Percentiles rank a stretch among this genome's conserved stretches.
These are phyloP conservation scores for Vaccinium myrtillus DNA, from an alignment of 148 eudicot species.

Conservation along the genomic window DNA sequence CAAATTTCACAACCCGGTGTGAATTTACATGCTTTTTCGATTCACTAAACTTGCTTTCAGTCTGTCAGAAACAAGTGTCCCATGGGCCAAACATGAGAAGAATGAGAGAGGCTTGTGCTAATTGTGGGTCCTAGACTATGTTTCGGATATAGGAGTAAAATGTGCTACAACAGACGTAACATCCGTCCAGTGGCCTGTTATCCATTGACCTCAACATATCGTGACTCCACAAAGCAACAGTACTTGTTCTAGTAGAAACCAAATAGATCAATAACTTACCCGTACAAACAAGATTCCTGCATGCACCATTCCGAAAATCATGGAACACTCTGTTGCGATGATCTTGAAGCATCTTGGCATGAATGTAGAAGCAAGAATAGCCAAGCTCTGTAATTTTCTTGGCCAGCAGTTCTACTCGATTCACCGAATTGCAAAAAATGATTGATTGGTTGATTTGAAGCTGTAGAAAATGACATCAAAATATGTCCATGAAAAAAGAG, in stretches of 20 bases:
- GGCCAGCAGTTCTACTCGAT: conserved; percentile 86
- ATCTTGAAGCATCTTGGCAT: conserved; percentile 96
- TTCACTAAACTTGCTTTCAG: background rate
- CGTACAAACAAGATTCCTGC: conserved; percentile 93
- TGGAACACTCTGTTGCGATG: conserved; percentile 91
- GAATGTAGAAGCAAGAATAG: conserved; percentile 88
- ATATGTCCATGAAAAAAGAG: background rate
- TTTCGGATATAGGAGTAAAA: background rate
- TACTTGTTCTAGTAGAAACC: background rate
- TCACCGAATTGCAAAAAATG: conserved; percentile 92
- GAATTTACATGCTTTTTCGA: background rate
- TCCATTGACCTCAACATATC: background rate
- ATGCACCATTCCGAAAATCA: conserved; percentile 91
- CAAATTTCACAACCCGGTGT: background rate
- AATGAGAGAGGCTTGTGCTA: background rate
- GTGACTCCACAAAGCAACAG: background rate
- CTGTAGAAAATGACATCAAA: conserved; percentile 39
- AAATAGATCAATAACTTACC: conserved; percentile 41
- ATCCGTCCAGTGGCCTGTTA: background rate
- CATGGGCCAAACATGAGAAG: background rate
- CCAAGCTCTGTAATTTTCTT: conserved; percentile 92
- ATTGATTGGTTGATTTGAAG: conserved; percentile 96
- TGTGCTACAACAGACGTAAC: background rate
- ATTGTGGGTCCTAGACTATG: background rate
- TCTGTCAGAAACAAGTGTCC: background rate